Evolutionary conservation across 768 basidiomycete genomes (phyloP), one percentile per base, ranked within the genome.

Genomic region (Lentinula sp.): DNA sequence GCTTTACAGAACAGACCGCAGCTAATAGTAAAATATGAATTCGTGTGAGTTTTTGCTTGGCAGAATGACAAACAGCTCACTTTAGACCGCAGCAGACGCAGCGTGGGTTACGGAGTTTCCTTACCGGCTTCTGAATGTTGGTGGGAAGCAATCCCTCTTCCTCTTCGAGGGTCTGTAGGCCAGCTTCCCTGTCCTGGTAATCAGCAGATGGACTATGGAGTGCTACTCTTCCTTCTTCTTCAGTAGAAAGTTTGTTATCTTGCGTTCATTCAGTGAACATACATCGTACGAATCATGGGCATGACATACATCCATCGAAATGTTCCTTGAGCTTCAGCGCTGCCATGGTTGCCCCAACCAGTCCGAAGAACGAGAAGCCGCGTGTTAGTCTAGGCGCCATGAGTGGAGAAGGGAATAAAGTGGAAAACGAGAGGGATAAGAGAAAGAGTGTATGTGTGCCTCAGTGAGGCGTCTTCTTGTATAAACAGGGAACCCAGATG

Each of bases 1-100:
- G 80, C 80, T 65, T 82, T 85, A 76, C 79, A 84, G 67, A 84
- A 78, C 12, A 84, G 69, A 36, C 72, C 72, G 64, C 81, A 83
- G 63, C 83, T 85, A 58, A n/a, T 23, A 28, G 6, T 13, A 8
- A 52, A 12, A 39, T 0, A 48, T 36, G 20, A 8, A 59, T 49
- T 20, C 10, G 9, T 56, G 41, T 57, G 42, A 57, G 53, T 56
- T 20, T 33, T 7, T 7, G 5, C 8, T 33, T 35, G 16, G 20
- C 51, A 37, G 13, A 64, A 16, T 69, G 39, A 33, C 53, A 18
- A 36, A 16, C 15, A 41, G 23, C 80, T 60, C 56, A 84, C 81
- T 79, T 71, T 49, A 80, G 32, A 15, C 81, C 81, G 66, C 80
- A 84, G 71, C 82, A 83, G 28, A 81, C 68, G 64, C 81, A 84